Evolutionary conservation across 805 yeast species (phyloP).

Genomic region (Henningerozyma blattae): DNA sequence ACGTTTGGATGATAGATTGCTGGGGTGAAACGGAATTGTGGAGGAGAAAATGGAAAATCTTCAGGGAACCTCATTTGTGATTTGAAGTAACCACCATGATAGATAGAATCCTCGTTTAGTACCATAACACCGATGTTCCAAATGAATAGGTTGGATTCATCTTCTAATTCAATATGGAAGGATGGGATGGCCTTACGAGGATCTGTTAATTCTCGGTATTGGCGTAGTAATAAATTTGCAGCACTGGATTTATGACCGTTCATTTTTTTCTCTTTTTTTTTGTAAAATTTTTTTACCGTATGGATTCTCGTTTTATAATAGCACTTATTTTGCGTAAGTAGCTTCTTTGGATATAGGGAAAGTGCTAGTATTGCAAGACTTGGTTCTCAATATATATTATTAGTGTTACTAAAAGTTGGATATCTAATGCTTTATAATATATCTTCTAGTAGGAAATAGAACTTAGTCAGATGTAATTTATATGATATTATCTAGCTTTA

Average conservation of each 20-base stretch:
- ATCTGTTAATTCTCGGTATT: constrained; percentile 85
- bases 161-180: constrained; percentile 57
- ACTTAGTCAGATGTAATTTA: too few species aligned
- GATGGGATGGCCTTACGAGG: constrained; percentile 72
- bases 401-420: too few species aligned
- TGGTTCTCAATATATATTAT: too few species aligned
- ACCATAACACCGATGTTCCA: constrained; percentile 93
- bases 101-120: constrained; percentile 74
- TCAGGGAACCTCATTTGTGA: constrained; percentile 90
- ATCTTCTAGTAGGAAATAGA: too few species aligned
- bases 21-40: constrained; percentile 84
- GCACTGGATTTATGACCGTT: constrained; percentile 39
- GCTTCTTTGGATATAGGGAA: too few species aligned
- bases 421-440: too few species aligned
- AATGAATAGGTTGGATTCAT: constrained; percentile 43
- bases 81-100: constrained; percentile 88
- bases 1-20: constrained; percentile 93
- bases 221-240: constrained; percentile 82
- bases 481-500: too few species aligned
- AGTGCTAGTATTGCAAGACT: too few species aligned
- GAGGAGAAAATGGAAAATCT: constrained; percentile 89
- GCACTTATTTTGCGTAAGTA: background rate
- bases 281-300: background rate
- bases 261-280: constrained; percentile 11
- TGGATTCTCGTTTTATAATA: background rate